A percentile compares a stretch with the other conserved stretches of the same genome.
These are phyloP conservation scores for Friedmanniomyces simplex DNA, from an alignment of 495 filamentous ascomycete genomes.

Conservation along the genomic window DNA sequence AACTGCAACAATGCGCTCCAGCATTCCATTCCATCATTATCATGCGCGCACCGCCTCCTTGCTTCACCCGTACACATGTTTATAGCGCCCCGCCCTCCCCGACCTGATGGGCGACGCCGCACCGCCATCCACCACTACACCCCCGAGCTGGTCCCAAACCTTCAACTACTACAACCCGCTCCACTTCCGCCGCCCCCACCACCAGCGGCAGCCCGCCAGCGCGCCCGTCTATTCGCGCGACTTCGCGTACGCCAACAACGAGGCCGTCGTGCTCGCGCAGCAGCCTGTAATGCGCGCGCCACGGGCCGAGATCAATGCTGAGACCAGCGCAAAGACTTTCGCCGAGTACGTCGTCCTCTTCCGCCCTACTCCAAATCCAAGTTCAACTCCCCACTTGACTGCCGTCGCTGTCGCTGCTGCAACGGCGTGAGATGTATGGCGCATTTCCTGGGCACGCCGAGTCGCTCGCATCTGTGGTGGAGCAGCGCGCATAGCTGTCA, in stretches of 20 bases:
- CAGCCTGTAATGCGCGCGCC: conserved; percentile 27
- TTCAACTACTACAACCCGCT: conserved; percentile 2
- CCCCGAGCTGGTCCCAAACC: conserved; percentile 5
- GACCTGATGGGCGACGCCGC: conserved; percentile 9
- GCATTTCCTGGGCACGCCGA: conserved; percentile 13
- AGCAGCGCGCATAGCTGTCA: neutral
- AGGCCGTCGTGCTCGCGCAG: conserved; percentile 10
- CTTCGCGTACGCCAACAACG: conserved; percentile 34
- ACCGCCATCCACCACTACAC: neutral
- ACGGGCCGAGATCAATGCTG: conserved; percentile 20
- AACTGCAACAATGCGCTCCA: neutral
- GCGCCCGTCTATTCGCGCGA: conserved; percentile 30
- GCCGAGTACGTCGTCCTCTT: conserved; percentile 34
- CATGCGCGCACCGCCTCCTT: neutral
- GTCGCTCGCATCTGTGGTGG: conserved; percentile 11
- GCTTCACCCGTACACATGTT: conserved; percentile 1
- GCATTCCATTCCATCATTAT: conserved; percentile 6
- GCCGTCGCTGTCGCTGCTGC: neutral
- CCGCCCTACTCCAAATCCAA: neutral
- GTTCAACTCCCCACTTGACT: neutral
- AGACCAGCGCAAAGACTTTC: conserved; percentile 33
- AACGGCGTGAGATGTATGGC: conserved; percentile 4
- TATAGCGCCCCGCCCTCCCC: neutral
- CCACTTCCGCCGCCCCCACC: neutral
- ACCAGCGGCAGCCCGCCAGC: neutral